phyloP scores from a whole-genome alignment of 768 basidiomycete species.

The Trametes cubensis region DNA sequence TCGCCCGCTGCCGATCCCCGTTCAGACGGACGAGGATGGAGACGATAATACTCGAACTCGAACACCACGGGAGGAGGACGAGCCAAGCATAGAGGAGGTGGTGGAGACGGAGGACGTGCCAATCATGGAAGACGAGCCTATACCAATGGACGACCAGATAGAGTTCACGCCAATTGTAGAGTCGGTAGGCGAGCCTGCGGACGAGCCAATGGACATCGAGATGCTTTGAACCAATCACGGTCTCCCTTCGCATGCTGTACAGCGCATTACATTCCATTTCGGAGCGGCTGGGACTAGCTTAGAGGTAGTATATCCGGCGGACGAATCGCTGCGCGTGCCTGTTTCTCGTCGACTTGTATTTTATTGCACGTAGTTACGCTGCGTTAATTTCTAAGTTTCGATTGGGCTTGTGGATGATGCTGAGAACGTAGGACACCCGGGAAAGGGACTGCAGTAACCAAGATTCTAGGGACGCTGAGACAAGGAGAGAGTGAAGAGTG shows the following conservation, averaged over 20 bases:
- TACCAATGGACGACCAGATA: constrained; percentile 22
- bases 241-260: not conserved
- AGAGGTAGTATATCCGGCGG: no score
- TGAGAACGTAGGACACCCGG: not conserved
- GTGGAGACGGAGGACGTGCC: constrained; percentile 3
- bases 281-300: no score
- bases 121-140: not conserved
- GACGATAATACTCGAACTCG: no score
- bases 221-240: constrained; percentile 23
- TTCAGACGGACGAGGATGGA: constrained; percentile 3
- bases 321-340: no score
- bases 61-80: not conserved
- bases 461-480: constrained; percentile 8
- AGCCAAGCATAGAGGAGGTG: constrained; percentile 14
- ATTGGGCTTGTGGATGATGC: no score
- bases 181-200: constrained; percentile 15
- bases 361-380: no score
- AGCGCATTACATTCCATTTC: no score
- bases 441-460: not conserved
- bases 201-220: constrained; percentile 36
- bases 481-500: constrained; percentile 3
- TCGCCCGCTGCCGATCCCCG: constrained; percentile 23
- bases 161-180: constrained; percentile 17
- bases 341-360: no score
- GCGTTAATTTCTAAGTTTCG: no score